Percentiles rank a stretch among this genome's conserved stretches.
Conservation (phyloP, 208 protist species). For the Tetramitus jugosus region DNA sequence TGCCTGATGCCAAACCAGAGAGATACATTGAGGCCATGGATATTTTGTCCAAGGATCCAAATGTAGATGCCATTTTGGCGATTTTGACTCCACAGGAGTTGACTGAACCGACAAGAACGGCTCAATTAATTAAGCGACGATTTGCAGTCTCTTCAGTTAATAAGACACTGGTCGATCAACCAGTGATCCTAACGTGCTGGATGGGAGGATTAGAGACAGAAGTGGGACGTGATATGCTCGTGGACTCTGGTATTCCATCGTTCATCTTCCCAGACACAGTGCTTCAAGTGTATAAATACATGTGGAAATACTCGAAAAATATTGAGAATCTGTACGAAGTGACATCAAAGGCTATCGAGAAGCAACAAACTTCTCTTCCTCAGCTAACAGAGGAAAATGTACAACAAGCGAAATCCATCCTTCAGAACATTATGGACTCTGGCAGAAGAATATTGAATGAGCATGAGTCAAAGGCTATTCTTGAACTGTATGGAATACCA, state of each 20-base stretch:
- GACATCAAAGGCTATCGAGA: too few relatives aligned
- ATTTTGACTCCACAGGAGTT: constrained; percentile 3
- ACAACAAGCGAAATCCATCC: too few relatives aligned
- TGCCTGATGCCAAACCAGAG: background rate
- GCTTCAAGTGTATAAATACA: background rate
- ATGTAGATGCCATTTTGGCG: background rate
- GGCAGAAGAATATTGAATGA: too few relatives aligned
- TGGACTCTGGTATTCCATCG: background rate
- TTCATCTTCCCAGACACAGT: background rate
- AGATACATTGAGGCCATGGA: background rate
- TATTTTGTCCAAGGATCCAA: background rate
- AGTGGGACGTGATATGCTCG: background rate
- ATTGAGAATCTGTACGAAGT: too few relatives aligned
- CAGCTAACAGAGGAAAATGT: too few relatives aligned
- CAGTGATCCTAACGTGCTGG: background rate
- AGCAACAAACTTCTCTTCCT: too few relatives aligned
- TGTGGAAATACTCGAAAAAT: background rate
- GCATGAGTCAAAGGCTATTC: background rate
- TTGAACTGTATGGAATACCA: background rate
- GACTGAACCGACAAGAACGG: constrained; percentile 10
- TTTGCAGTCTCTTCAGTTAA: background rate
- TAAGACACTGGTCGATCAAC: background rate
- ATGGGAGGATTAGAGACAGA: constrained; percentile 1
- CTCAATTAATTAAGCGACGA: background rate
- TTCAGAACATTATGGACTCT: too few relatives aligned